Conservation (phyloP, 2,329 filamentous ascomycete species). For the Gyromitra esculenta region DNA sequence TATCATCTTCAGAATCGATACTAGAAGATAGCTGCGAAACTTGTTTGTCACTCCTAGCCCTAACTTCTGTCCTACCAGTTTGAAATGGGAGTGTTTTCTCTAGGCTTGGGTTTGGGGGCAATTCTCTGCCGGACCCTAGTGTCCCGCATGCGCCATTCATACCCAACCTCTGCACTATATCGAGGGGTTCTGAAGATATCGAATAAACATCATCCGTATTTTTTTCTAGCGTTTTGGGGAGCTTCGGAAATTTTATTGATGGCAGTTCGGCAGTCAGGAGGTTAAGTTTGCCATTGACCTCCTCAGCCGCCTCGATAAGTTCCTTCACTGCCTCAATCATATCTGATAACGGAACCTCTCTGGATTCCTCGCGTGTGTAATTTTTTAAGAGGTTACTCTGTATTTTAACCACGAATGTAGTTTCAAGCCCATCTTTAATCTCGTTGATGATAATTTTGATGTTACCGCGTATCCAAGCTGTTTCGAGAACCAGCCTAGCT, state of each 20-base stretch:
- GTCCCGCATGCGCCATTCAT: neutral
- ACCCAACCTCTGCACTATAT: neutral
- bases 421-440: slow-evolving; percentile 30
- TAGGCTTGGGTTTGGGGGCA: neutral
- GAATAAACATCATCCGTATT: neutral
- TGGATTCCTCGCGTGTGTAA: slow-evolving; percentile 18
- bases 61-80: neutral
- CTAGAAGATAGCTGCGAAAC: neutral
- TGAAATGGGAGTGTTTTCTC: neutral
- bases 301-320: slow-evolving; percentile 35
- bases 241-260: neutral
- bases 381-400: slow-evolving; percentile 38
- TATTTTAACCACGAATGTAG: slow-evolving; percentile 33
- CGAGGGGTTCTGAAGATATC: neutral
- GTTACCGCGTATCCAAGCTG: slow-evolving; percentile 34
- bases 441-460: slow-evolving; percentile 43
- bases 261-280: slow-evolving; percentile 16
- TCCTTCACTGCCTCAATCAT: slow-evolving; percentile 31
- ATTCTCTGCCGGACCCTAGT: neutral
- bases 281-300: slow-evolving; percentile 38
- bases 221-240: neutral
- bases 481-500: slow-evolving; percentile 33
- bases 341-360: slow-evolving; percentile 17
- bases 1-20: neutral
- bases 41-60: neutral